Base-by-base conservation (phyloP, 352 stramenopile genomes). In the Pythium brachiatum region DNA sequence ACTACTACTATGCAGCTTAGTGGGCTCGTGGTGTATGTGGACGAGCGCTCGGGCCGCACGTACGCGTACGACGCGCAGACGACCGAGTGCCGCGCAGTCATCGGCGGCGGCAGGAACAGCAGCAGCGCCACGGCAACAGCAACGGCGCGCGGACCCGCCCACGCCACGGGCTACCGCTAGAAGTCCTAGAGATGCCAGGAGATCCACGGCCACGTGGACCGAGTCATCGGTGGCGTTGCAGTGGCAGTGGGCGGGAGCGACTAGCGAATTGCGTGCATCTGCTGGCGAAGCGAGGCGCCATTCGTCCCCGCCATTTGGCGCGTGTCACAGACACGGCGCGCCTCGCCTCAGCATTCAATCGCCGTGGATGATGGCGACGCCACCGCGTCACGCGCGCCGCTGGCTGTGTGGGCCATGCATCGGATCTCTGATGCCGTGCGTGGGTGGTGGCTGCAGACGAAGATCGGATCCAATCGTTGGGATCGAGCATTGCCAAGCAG, bases 1-100 rank as follows among this genome's bases (percentile, higher is more conserved):
- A 43, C 50, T 41, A 23, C n/a, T 20, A 29, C 34, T 21, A 32
- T 44, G 46, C 54, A 57, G 46, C 54, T 39, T 53, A 41, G 57
- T 34, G 54, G 57, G 57, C 52, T 59, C 47, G 56, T 66, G 59
- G 36, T 66, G 57, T 85, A 75, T 44, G 75, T 83, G 53, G 78
- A 88, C 63, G 65, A 64, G 0, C 65, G 58, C 29, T 81, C 69
- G 0, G 69, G 70, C 32, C 79, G 74, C 29, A 60, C 72, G 57
- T 88, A 85, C 53, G 73, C 66, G 27, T 85, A 73, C 59, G 74
- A 86, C 29, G 48, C 70, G 18, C 56, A 80, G 57, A 86, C 78
- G n/a, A 70, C 76, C 31, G 78, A 88, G 67, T 85, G 76, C 41
- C 67, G 74, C 20, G 62, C 70, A 38, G 73, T 65, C 23, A 38